Conservation (phyloP, 228 moss, liverwort and hornwort species). For the Sphagnum magellanicum region DNA sequence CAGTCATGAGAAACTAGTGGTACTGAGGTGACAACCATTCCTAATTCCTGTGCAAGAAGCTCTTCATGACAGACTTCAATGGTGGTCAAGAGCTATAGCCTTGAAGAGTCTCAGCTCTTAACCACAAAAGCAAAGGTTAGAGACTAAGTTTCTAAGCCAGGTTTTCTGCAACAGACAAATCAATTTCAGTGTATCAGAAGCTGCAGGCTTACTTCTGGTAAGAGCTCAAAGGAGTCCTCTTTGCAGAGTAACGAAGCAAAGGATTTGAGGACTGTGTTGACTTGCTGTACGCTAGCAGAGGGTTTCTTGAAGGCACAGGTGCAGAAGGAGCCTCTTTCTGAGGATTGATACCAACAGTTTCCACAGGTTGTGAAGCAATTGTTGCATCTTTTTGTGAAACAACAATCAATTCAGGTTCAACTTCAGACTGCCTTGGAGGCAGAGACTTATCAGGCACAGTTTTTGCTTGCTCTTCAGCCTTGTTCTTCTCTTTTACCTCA, state of each 20-base stretch:
- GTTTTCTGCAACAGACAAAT: no score
- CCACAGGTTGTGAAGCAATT: conserved; percentile 6
- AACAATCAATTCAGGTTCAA: background rate
- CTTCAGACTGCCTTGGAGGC: background rate
- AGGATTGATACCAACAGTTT: conserved; percentile 4
- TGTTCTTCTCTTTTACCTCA: conserved; percentile 12
- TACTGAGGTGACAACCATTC: no score
- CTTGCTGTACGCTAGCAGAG: conserved; percentile 11
- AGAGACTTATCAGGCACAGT: background rate
- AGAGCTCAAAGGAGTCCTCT: background rate
- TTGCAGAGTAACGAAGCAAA: conserved; percentile 15
- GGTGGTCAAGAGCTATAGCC: no score
- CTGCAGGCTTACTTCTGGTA: background rate
- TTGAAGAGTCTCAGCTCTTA: no score
- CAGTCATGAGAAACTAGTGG: no score
- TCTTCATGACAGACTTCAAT: no score
- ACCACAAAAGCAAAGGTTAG: no score
- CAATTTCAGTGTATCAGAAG: no score
- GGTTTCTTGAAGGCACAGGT: conserved; percentile 15
- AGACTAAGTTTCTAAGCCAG: no score
- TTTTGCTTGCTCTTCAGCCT: conserved; percentile 8
- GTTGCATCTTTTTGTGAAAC: conserved; percentile 1
- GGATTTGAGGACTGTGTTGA: conserved; percentile 16
- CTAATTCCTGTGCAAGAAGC: no score
- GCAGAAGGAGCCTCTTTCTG: conserved; percentile 8